phyloP scores from a whole-genome alignment of 495 filamentous ascomycete genomes.

The Hyaloscypha variabilis region DNA sequence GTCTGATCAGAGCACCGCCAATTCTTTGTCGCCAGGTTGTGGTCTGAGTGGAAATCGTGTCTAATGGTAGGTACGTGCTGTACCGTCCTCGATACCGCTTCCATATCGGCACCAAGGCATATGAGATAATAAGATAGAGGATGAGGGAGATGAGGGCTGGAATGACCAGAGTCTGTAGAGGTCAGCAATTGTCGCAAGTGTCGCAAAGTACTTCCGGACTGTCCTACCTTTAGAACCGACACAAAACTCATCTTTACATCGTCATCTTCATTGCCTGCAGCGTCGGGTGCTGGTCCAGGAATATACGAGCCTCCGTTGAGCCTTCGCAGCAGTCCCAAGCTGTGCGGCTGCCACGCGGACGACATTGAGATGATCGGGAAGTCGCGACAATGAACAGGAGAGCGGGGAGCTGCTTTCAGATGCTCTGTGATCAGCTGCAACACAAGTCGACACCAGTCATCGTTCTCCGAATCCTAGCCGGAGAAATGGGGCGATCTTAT shows the following conservation, averaged over 20 bases:
- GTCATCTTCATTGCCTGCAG: conserved; percentile 21
- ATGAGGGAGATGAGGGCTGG: conserved; percentile 77
- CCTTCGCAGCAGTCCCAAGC: conserved; percentile 3
- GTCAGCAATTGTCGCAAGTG: conserved; percentile 7
- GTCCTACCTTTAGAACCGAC: conserved; percentile 29
- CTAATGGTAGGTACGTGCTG: conserved; percentile 68
- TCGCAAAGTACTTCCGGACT: background rate
- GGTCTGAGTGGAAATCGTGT: conserved; percentile 63
- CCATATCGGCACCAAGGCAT: conserved; percentile 74
- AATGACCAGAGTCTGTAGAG: conserved; percentile 70
- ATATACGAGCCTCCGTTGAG: conserved; percentile 21
- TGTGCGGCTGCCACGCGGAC: conserved; percentile 6
- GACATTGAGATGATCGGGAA: background rate
- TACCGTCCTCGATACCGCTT: conserved; percentile 76
- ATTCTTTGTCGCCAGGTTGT: conserved; percentile 64
- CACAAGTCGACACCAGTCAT: background rate
- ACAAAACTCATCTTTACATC: conserved; percentile 22
- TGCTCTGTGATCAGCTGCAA: background rate
- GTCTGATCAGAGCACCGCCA: conserved; percentile 53
- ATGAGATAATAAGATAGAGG: conserved; percentile 72
- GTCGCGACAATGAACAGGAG: background rate
- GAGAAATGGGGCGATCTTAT: background rate
- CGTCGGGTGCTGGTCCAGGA: conserved; percentile 30
- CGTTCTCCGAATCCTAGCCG: background rate
- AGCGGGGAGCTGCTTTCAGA: background rate